A percentile compares a stretch with the other conserved stretches of the same genome.
Conservation (phyloP, 75 land plant genomes). For the Pinus albicaulis region DNA sequence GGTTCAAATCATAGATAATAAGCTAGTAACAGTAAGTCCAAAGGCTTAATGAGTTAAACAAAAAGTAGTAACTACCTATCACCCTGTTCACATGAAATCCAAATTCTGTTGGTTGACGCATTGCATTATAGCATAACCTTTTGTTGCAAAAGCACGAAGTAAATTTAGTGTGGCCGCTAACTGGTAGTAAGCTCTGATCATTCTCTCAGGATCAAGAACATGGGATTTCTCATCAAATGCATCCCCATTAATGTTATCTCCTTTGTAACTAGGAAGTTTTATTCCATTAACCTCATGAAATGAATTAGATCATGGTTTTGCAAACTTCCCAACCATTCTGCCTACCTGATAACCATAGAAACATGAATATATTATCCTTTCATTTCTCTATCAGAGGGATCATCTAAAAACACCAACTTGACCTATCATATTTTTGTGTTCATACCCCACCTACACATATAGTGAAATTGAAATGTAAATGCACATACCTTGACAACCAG, state of each 20-base stretch:
- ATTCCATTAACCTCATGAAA: background rate
- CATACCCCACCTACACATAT: too few species aligned
- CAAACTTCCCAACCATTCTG: slow-evolving; percentile 14
- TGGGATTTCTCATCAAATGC: slow-evolving; percentile 7
- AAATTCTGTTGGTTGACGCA: slow-evolving; percentile 16
- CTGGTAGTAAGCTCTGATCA: slow-evolving; percentile 18
- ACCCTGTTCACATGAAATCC: slow-evolving; percentile 17
- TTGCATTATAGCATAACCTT: slow-evolving; percentile 26
- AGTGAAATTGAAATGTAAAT: too few species aligned
- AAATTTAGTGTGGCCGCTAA: slow-evolving; percentile 20
- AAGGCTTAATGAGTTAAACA: too few species aligned
- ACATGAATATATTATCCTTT: too few species aligned
- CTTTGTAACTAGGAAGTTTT: slow-evolving; percentile 14
- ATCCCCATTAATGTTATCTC: slow-evolving; percentile 17
- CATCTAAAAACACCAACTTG: too few species aligned
- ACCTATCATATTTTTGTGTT: too few species aligned
- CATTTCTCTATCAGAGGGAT: too few species aligned
- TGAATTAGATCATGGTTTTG: slow-evolving; percentile 5
- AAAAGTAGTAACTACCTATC: background rate
- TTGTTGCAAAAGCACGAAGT: slow-evolving; percentile 22
- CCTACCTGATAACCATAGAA: slow-evolving; percentile 7
- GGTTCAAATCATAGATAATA: too few species aligned
- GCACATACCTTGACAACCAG: slow-evolving; percentile 47
- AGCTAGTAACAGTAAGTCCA: too few species aligned
- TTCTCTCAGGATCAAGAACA: slow-evolving; percentile 4